Percentiles rank a stretch among this genome's conserved stretches.
These are phyloP conservation scores for Saccharomycopsis fibuligera DNA, from an alignment of 805 yeast species.

Conservation along the genomic window DNA sequence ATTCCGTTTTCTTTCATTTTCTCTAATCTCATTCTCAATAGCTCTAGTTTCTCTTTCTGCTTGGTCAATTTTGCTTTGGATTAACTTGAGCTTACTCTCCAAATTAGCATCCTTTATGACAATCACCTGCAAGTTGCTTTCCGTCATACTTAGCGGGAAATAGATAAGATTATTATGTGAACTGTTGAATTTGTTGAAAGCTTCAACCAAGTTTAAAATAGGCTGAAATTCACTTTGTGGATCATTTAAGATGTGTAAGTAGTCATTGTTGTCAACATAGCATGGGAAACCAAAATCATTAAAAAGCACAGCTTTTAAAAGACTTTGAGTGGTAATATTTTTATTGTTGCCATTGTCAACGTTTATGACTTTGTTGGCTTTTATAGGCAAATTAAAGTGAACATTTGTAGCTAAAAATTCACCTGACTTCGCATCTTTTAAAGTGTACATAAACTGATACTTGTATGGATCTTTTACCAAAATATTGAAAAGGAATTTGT, in stretches of 20 bases:
- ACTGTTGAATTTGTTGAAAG: conserved; percentile 15
- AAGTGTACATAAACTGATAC: conserved; percentile 6
- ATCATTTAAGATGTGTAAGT: conserved; percentile 5
- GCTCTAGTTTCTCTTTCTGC: conserved; percentile 2
- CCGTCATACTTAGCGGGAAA: conserved; percentile 12
- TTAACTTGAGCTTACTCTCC: conserved; percentile 7
- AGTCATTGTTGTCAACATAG: conserved; percentile 15
- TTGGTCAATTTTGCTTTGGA: conserved; percentile 7
- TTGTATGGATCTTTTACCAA: conserved; percentile 8
- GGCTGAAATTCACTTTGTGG: conserved; percentile 8
- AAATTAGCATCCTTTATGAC: conserved; percentile 14
- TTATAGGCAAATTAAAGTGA: not conserved
- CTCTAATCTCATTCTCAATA: not conserved
- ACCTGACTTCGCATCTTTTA: not conserved
- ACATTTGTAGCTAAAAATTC: conserved; percentile 1
- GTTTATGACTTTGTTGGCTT: not conserved
- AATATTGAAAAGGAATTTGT: conserved; percentile 9
- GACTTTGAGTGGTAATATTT: not conserved
- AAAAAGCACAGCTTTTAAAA: conserved; percentile 17
- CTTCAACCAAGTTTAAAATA: conserved; percentile 11
- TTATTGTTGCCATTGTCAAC: not conserved
- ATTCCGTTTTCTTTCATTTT: not conserved
- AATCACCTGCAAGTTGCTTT: conserved; percentile 10
- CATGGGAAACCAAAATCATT: conserved; percentile 12
- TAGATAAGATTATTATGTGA: conserved; percentile 17